Percentiles rank a stretch among this genome's conserved stretches.
Conservation (phyloP, 805 yeast species). For the Candida maltosa region DNA sequence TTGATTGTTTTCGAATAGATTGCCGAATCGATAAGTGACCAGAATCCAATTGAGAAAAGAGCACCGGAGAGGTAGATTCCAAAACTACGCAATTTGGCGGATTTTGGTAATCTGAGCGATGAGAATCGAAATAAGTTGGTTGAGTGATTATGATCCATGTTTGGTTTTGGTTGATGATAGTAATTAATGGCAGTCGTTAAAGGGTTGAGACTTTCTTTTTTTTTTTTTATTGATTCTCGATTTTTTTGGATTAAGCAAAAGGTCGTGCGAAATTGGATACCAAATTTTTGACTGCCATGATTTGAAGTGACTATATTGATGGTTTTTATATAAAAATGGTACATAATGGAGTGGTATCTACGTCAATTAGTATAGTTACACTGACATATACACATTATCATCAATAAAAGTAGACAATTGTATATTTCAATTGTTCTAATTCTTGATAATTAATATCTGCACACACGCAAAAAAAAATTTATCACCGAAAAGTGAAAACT, state of each 20-base stretch:
- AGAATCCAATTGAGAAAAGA: slow-evolving; percentile 80
- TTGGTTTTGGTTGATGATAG: background rate
- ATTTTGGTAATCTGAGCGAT: slow-evolving; percentile 61
- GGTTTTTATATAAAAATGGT: no score
- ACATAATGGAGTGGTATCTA: no score
- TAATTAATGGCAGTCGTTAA: background rate
- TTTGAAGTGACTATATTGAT: no score
- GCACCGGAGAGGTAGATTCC: slow-evolving; percentile 81
- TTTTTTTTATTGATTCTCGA: background rate
- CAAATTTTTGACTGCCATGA: no score
- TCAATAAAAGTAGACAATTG: no score
- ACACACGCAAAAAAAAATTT: no score
- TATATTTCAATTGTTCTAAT: no score
- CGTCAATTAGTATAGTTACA: no score
- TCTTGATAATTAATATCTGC: no score
- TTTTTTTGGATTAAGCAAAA: background rate
- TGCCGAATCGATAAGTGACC: slow-evolving; percentile 87
- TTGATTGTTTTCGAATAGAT: slow-evolving; percentile 80
- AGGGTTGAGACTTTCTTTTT: background rate
- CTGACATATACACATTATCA: no score
- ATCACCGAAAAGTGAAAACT: no score
- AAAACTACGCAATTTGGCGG: slow-evolving; percentile 62
- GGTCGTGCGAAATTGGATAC: no score
- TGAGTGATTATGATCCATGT: slow-evolving; percentile 9
- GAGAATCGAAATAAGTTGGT: slow-evolving; percentile 60